phyloP scores from a whole-genome alignment of 1,139 yeast species.

The Debaryomyces fabryi region DNA sequence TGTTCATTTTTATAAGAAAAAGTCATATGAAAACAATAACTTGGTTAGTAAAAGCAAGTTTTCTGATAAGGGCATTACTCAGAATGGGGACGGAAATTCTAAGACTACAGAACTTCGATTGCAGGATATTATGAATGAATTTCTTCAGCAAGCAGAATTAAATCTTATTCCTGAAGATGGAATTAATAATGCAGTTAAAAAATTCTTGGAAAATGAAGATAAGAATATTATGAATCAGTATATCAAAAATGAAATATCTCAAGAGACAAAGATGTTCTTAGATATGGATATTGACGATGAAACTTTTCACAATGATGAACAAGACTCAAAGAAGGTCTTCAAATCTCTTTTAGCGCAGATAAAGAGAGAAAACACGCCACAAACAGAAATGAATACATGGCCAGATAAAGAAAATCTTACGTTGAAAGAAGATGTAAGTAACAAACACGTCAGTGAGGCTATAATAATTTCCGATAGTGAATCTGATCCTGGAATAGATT shows the following conservation, averaged over 20 bases:
- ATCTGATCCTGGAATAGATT: neutral
- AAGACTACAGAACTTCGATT: constrained; percentile 21
- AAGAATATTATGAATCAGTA: constrained; percentile 68
- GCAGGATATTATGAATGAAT: constrained; percentile 50
- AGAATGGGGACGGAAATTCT: constrained; percentile 19
- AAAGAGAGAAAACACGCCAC: constrained; percentile 19
- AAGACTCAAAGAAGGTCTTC: constrained; percentile 31
- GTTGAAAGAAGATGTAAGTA: too few species aligned
- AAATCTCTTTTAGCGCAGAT: constrained; percentile 31
- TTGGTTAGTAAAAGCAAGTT: constrained; percentile 24
- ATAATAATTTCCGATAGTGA: constrained; percentile 8
- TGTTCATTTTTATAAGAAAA: constrained; percentile 65
- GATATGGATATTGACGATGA: constrained; percentile 42
- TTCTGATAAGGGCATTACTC: constrained; percentile 25
- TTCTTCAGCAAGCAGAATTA: constrained; percentile 63
- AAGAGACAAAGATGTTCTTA: constrained; percentile 61
- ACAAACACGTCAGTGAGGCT: constrained; percentile 4
- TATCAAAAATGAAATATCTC: constrained; percentile 65
- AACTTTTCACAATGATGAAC: constrained; percentile 33
- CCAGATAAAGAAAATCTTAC: neutral
- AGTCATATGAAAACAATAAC: constrained; percentile 15
- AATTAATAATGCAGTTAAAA: constrained; percentile 70
- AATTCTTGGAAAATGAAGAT: constrained; percentile 82
- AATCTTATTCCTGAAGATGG: constrained; percentile 78
- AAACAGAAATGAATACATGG: neutral